Evolutionary conservation across 1,139 yeast species (phyloP), one percentile per base, ranked within the genome.

Genomic region (Suhomyces taliae): DNA sequence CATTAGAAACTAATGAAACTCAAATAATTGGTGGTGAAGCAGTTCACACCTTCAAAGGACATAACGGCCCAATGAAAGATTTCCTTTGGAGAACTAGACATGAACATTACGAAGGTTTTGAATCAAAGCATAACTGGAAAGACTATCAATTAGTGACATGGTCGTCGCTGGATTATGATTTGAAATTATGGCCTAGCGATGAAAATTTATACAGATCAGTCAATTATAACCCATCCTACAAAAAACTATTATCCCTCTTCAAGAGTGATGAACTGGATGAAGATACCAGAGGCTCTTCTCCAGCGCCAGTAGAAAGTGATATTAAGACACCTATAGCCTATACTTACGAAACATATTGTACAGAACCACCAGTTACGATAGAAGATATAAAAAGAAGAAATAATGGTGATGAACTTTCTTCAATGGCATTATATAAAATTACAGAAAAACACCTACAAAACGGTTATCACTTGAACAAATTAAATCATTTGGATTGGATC

Each of bases 101-200:
- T 47, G 74, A 64, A 39, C 50, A 50, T 5, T 74, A 73, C 46
- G 64, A 62, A 31, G 68, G 65, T 74, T 69, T 53, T 53, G 76
- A 76, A 14, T 64, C 77, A 1, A 70, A 67, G 7, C 57, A 74
- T 8, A 85, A 82, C 55, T 90, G 90, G 70, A 74, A 90, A 47
- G 96, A 90, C 51, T 90, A 80, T 60, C 97, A 91, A 62, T 66
- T 93, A 44, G 95, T 93, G 0, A 89, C 99, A 0, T 93, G 98
- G 97, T 86, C 96, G 0, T 83, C 88, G 19, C 70, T 63, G 52
- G 99, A 93, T 61, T 81, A 83, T 55, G 96, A 90, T 60, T 70
- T 93, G 49, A 77, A 91, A 51, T 67, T 91, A 43, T 91, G 97
- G 98, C 87, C 90, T 0, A 74, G 84, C 37, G 74, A 79, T 41